Conservation (phyloP, 2,329 filamentous ascomycete genomes). For the Pestalotiopsis sp. region DNA sequence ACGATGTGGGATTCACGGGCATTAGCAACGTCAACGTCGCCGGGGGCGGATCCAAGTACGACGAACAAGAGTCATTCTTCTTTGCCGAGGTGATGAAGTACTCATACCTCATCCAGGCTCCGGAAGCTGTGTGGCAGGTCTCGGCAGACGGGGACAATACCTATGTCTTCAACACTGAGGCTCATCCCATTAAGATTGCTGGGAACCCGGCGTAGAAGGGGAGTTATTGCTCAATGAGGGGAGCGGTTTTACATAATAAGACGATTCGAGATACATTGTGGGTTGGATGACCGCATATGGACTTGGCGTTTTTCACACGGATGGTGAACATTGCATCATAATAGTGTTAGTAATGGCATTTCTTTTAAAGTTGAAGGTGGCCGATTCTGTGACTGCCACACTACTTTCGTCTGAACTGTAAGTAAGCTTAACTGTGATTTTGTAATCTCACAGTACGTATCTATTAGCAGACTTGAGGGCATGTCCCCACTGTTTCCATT, state of each 20-base stretch:
- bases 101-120: constrained; percentile 70
- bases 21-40: constrained; percentile 66
- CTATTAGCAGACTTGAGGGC: not conserved
- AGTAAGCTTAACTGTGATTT: not conserved
- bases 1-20: constrained; percentile 65
- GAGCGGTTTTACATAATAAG: not conserved
- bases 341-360: constrained; percentile 1
- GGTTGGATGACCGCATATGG: not conserved
- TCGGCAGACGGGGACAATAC: constrained; percentile 45
- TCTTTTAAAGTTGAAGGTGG: not conserved
- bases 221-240: not conserved
- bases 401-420: not conserved
- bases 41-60: constrained; percentile 61
- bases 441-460: not conserved
- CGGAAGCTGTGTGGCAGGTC: constrained; percentile 58
- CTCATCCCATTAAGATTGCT: constrained; percentile 31
- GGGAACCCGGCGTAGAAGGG: constrained; percentile 30
- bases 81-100: constrained; percentile 91
- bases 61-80: constrained; percentile 86
- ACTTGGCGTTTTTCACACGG: not conserved
- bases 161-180: constrained; percentile 56
- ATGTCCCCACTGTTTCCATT: not conserved
- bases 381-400: not conserved
- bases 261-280: not conserved
- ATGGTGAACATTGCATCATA: not conserved